Conservation (phyloP, 2,329 filamentous ascomycete genomes). For the Fusarium sp. region DNA sequence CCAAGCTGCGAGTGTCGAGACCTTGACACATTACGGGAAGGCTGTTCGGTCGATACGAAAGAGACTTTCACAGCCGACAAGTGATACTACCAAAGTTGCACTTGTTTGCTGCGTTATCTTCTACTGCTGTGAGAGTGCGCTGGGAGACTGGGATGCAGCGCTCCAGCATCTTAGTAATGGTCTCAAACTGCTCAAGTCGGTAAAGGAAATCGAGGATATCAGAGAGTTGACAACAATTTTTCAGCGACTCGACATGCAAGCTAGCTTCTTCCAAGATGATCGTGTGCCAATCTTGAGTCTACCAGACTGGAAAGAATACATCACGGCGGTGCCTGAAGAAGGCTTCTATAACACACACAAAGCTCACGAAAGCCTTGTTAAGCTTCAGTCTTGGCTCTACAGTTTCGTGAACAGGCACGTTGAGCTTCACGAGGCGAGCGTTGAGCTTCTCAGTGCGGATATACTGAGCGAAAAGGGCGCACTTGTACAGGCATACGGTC, state of each 20-base stretch:
- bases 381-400: conserved; percentile 32
- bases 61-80: background rate
- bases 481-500: background rate
- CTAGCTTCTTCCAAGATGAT: conserved; percentile 35
- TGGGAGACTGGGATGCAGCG: conserved; percentile 1
- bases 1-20: background rate
- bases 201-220: background rate
- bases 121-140: conserved; percentile 16
- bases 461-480: conserved; percentile 17
- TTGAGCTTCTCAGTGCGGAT: background rate
- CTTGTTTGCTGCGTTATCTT: conserved; percentile 19
- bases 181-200: background rate
- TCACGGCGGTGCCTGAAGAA: background rate
- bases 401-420: conserved; percentile 9
- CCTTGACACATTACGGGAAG: background rate
- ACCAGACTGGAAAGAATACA: background rate
- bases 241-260: conserved; percentile 32
- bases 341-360: background rate
- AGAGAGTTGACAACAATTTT: background rate
- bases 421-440: background rate
- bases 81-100: background rate
- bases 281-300: conserved; percentile 16
- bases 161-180: conserved; percentile 15
- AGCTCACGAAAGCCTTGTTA: conserved; percentile 20
- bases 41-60: conserved; percentile 5